Percentiles rank a stretch among this genome's conserved stretches.
Evolutionary conservation across 2,329 filamentous ascomycete species (phyloP).

Genomic region (Penicillium corylophilum): DNA sequence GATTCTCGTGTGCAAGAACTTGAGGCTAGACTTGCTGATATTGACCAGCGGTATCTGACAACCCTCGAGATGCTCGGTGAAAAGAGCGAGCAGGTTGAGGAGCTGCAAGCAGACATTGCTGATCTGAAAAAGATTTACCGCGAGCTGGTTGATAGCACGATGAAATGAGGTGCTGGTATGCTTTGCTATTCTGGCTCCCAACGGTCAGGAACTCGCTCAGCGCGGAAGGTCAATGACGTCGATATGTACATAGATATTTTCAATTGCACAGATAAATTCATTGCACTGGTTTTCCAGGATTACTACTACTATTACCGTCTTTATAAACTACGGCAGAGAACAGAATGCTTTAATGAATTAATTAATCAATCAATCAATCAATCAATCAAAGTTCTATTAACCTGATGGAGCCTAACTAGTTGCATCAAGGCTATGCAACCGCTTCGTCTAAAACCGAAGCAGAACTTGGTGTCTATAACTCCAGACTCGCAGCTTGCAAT

Average conservation of each 20-base stretch:
- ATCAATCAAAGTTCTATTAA: no score
- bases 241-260: background rate
- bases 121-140: constrained; percentile 97
- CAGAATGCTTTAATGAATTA: no score
- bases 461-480: no score
- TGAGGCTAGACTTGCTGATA: constrained; percentile 64
- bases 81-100: constrained; percentile 93
- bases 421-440: no score
- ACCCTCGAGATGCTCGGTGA: constrained; percentile 93
- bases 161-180: constrained; percentile 51
- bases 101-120: constrained; percentile 80
- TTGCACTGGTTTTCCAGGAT: no score
- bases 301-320: no score
- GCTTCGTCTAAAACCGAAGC: no score
- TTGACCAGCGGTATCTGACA: constrained; percentile 80
- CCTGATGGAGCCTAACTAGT: no score
- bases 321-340: no score
- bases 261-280: background rate
- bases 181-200: background rate
- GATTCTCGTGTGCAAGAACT: constrained; percentile 62
- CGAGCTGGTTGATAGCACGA: constrained; percentile 82
- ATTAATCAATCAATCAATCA: no score
- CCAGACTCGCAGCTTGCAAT: no score
- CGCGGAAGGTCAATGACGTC: background rate
- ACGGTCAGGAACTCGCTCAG: background rate